Evolutionary conservation across 208 protist species (phyloP).

Genomic region (Leptomonas pyrrhocoris): DNA sequence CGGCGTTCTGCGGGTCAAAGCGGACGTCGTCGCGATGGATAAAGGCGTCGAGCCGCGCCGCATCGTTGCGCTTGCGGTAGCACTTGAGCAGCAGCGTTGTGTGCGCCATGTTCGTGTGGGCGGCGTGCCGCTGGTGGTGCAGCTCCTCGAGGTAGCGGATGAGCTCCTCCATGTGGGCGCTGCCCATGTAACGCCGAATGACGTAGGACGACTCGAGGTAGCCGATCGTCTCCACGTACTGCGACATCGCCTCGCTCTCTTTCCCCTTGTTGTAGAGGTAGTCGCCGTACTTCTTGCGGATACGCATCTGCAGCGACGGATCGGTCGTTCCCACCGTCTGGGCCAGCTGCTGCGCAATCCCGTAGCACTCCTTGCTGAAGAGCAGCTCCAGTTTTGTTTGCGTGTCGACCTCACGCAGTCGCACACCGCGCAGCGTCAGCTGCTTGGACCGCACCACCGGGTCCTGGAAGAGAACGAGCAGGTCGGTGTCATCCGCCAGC

Average conservation of each 20-base stretch:
- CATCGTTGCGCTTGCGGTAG: conserved; percentile 96
- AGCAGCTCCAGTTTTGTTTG: conserved; percentile 95
- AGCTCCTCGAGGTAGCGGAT: conserved; percentile 94
- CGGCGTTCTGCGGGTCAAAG: conserved; percentile 95
- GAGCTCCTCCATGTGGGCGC: conserved; percentile 93
- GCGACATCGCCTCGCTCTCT: conserved; percentile 86
- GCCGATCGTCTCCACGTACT: conserved; percentile 96
- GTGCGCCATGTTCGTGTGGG: conserved; percentile 91
- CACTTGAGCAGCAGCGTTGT: conserved; percentile 97
- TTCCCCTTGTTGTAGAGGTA: conserved; percentile 89
- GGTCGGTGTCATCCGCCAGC: conserved; percentile 71
- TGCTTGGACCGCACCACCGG: conserved; percentile 24
- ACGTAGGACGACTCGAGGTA: conserved; percentile 97
- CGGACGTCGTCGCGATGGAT: conserved; percentile 88
- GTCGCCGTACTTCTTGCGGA: conserved; percentile 94
- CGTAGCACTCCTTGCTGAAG: conserved; percentile 95
- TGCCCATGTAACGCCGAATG: conserved; percentile 95
- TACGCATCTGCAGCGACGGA: conserved; percentile 86
- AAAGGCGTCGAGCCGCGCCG: conserved; percentile 88
- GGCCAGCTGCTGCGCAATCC: conserved; percentile 93
- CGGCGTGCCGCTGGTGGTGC: conserved; percentile 55
- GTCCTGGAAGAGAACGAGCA: conserved; percentile 86
- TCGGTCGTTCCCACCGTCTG: conserved; percentile 41
- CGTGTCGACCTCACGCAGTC: conserved; percentile 91
- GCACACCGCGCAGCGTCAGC: conserved; percentile 22